A percentile compares a stretch with the other conserved stretches of the same genome.
Conservation (phyloP, 257 asterid genomes). For the Nicotiana obtusifolia region DNA sequence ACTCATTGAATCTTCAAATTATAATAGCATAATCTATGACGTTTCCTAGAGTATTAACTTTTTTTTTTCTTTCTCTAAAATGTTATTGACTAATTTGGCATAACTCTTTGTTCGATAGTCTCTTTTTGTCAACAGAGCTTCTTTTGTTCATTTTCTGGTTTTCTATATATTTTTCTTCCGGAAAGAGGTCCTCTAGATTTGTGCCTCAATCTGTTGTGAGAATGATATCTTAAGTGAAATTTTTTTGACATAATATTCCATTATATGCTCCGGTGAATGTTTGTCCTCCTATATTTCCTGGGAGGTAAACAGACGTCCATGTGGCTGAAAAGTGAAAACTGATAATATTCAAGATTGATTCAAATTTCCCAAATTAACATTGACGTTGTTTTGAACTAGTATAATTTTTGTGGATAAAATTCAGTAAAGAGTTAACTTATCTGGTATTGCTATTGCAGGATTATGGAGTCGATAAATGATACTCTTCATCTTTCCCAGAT, state of each 20-base stretch:
- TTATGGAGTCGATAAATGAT: slow-evolving; percentile 75
- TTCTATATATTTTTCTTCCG: not conserved
- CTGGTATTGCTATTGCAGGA: slow-evolving; percentile 54
- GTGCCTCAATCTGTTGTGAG: not conserved
- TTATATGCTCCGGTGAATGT: not conserved
- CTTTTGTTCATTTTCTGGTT: not conserved
- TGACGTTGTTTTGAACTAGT: not conserved
- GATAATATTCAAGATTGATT: not conserved
- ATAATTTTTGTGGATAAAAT: not conserved
- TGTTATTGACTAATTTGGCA: not conserved
- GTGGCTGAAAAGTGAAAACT: not conserved
- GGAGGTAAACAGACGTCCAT: not conserved
- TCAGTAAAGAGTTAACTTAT: slow-evolving; percentile 12
- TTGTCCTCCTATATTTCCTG: not conserved
- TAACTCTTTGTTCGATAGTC: not conserved
- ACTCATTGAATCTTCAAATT: not conserved
- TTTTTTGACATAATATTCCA: not conserved
- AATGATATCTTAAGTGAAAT: not conserved
- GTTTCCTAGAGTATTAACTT: not conserved
- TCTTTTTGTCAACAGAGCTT: not conserved
- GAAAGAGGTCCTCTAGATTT: not conserved
- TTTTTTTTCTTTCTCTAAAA: not conserved
- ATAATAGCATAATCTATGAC: not conserved
- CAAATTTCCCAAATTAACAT: not conserved
- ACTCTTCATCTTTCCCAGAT: slow-evolving; percentile 56